Conservation (phyloP, 371 early-diverging fungal genomes). For the Mucor racemosus region DNA sequence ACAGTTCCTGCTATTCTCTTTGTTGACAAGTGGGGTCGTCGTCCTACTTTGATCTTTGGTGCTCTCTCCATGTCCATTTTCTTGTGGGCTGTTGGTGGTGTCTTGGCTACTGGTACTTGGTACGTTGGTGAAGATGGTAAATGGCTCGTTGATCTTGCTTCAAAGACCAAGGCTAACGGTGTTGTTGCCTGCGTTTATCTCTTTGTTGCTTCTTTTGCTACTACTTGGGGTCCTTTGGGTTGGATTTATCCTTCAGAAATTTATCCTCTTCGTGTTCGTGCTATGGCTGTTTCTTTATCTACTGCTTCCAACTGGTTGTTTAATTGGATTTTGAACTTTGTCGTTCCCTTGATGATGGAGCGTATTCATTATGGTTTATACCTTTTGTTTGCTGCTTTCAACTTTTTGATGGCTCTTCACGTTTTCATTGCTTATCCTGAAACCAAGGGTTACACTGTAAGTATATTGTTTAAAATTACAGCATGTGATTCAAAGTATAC, state of each 20-base stretch:
- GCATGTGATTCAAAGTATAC: not conserved
- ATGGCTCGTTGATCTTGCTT: not conserved
- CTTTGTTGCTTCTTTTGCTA: conserved; percentile 78
- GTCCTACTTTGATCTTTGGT: conserved; percentile 61
- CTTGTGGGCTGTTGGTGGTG: conserved; percentile 44
- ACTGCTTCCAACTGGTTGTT: conserved; percentile 92
- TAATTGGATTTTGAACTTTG: conserved; percentile 71
- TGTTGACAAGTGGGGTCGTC: conserved; percentile 78
- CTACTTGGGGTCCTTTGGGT: conserved; percentile 91
- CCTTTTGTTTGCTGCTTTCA: conserved; percentile 61
- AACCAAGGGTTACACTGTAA: conserved; percentile 59
- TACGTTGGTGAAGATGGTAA: conserved; percentile 34
- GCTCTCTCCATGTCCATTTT: conserved; percentile 46
- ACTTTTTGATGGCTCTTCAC: conserved; percentile 49
- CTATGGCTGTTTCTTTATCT: conserved; percentile 85
- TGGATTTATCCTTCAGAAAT: conserved; percentile 95
- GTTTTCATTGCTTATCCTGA: conserved; percentile 70
- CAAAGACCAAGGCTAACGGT: conserved; percentile 28
- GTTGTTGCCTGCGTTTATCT: conserved; percentile 69
- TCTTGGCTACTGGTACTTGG: conserved; percentile 58
- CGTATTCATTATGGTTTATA: conserved; percentile 66
- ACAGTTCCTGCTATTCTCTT: conserved; percentile 79
- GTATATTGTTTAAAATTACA: not conserved
- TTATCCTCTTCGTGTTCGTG: conserved; percentile 76
- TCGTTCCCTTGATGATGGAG: conserved; percentile 67